Conservation (phyloP, 371 early-diverging fungal genomes). For the Thermomucor indicae-seudaticae region DNA sequence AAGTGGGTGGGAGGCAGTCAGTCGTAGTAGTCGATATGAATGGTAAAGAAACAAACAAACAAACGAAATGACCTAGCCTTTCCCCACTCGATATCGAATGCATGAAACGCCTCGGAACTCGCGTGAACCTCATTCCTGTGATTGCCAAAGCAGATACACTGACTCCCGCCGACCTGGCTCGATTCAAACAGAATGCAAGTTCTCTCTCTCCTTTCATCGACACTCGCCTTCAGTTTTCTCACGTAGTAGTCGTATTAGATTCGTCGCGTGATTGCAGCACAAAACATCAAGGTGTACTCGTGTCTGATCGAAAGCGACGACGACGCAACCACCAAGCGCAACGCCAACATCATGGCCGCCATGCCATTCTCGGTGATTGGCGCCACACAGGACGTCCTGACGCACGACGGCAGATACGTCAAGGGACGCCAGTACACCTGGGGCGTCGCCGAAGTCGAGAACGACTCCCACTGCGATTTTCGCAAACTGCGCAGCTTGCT, state of each 20-base stretch:
- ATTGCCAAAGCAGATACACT: conserved; percentile 94
- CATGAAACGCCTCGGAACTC: conserved; percentile 81
- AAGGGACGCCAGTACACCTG: conserved; percentile 92
- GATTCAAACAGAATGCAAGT: conserved; percentile 78
- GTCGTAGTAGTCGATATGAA: conserved; percentile 1
- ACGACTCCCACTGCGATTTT: conserved; percentile 91
- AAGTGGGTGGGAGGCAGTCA: conserved; percentile 7
- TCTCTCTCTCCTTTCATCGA: neutral
- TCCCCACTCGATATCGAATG: conserved; percentile 83
- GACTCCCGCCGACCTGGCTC: conserved; percentile 74
- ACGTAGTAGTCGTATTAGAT: conserved; percentile 39
- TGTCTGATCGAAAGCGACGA: conserved; percentile 89
- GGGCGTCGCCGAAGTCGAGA: conserved; percentile 94
- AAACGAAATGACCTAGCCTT: conserved; percentile 38
- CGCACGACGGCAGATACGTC: conserved; percentile 71
- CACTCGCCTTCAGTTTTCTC: conserved; percentile 1
- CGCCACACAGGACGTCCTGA: conserved; percentile 80
- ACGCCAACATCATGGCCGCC: conserved; percentile 81
- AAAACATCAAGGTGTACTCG: conserved; percentile 79
- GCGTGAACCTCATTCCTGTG: conserved; percentile 90
- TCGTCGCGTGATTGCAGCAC: conserved; percentile 71
- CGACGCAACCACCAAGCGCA: conserved; percentile 74
- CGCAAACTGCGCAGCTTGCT: conserved; percentile 90
- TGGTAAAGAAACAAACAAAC: neutral
- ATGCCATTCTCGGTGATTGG: conserved; percentile 97